phyloP scores from a whole-genome alignment of 768 basidiomycete genomes.

The Lenzites betulinus region DNA sequence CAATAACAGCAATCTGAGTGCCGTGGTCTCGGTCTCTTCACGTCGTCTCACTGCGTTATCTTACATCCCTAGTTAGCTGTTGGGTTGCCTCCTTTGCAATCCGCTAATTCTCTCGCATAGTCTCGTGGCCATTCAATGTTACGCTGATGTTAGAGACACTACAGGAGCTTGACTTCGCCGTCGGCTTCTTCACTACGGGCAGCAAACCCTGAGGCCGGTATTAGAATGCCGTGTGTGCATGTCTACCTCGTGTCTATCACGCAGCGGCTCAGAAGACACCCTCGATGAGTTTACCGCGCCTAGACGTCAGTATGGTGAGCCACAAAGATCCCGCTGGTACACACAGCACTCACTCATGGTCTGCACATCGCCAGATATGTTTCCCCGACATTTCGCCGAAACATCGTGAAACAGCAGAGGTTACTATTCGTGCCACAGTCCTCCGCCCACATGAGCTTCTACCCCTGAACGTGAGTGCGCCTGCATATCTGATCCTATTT shows the following conservation, averaged over 20 bases:
- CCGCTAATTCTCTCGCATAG: background rate
- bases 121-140: background rate
- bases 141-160: background rate
- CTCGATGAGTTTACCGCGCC: background rate
- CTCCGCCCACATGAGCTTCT: background rate
- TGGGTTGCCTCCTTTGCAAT: background rate
- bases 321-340: background rate
- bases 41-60: background rate
- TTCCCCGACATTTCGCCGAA: background rate
- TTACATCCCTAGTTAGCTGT: background rate
- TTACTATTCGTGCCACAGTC: background rate
- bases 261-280: background rate
- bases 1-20: slow-evolving; percentile 2
- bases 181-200: too few species aligned
- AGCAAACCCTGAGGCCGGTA: too few species aligned
- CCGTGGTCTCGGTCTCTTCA: background rate
- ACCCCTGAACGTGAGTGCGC: too few species aligned
- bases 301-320: slow-evolving; percentile 4
- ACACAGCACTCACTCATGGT: background rate
- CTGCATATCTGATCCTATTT: background rate
- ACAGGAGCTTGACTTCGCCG: too few species aligned
- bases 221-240: background rate
- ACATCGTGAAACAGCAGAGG: background rate
- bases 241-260: slow-evolving; percentile 3
- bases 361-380: background rate